Evolutionary conservation across 2,329 filamentous ascomycete genomes (phyloP).

Genomic region (Boeremia lycopersici): DNA sequence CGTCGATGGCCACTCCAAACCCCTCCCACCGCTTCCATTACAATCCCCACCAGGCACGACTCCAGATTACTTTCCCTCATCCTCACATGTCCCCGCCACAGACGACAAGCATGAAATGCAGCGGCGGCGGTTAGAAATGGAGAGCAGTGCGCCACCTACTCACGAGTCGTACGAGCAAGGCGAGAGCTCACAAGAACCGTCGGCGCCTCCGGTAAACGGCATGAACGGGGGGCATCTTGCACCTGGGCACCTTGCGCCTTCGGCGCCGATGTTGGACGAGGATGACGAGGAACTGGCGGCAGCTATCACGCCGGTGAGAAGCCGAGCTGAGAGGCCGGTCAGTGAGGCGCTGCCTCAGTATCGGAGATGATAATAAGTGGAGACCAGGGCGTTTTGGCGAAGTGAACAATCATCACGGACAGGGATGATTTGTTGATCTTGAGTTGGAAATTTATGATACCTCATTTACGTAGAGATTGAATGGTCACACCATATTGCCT

Average conservation of each 20-base stretch:
- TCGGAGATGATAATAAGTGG: constrained; percentile 25
- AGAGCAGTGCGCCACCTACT: constrained; percentile 49
- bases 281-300: constrained; percentile 42
- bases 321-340: constrained; percentile 18
- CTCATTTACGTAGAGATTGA: constrained; percentile 8
- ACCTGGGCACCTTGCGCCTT: constrained; percentile 19
- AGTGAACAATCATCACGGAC: background rate
- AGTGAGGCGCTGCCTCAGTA: constrained; percentile 43
- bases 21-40: constrained; percentile 29
- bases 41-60: constrained; percentile 26
- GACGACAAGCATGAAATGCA: constrained; percentile 86
- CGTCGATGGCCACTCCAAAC: constrained; percentile 23
- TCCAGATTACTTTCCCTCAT: constrained; percentile 37
- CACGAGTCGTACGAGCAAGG: constrained; percentile 27
- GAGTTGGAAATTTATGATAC: constrained; percentile 15
- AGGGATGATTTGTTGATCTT: background rate
- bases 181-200: constrained; percentile 23
- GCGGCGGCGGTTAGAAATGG: constrained; percentile 48
- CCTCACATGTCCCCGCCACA: constrained; percentile 46
- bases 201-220: constrained; percentile 22
- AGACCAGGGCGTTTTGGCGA: constrained; percentile 10
- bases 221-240: constrained; percentile 22
- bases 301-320: constrained; percentile 31
- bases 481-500: background rate
- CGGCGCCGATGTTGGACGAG: constrained; percentile 42